Evolutionary conservation across 2,329 filamentous ascomycete species (phyloP).

Genomic region (Xylariaceae sp.): DNA sequence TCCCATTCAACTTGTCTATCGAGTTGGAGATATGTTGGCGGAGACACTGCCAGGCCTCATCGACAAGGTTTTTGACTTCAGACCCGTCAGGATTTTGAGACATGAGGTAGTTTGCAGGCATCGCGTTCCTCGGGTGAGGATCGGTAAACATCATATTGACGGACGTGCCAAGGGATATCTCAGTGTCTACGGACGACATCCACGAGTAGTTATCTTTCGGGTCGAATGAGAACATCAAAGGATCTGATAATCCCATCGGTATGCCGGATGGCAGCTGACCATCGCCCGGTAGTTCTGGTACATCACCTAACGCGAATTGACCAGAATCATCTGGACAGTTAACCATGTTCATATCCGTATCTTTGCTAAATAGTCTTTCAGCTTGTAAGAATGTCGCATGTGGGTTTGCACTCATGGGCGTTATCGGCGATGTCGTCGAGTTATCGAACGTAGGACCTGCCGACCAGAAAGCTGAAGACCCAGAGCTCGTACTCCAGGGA

Average conservation of each 20-base stretch:
- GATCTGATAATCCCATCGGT: constrained; percentile 31
- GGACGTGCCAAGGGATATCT: constrained; percentile 33
- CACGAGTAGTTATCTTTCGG: constrained; percentile 30
- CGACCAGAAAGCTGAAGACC: constrained; percentile 35
- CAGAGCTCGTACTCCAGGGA: constrained; percentile 34
- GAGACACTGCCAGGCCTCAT: constrained; percentile 42
- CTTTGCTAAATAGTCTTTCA: constrained; percentile 27
- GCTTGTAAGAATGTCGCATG: constrained; percentile 18
- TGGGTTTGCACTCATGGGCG: constrained; percentile 33
- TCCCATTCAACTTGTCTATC: constrained; percentile 37
- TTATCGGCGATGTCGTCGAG: constrained; percentile 43
- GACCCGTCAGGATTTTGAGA: constrained; percentile 21
- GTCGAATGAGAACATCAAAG: constrained; percentile 35
- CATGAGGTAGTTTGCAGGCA: constrained; percentile 19
- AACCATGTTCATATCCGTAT: constrained; percentile 19
- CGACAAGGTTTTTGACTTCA: constrained; percentile 39
- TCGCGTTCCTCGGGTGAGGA: constrained; percentile 17
- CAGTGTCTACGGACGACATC: constrained; percentile 30
- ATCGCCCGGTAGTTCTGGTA: constrained; percentile 43
- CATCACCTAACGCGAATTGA: constrained; percentile 26
- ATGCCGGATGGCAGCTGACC: constrained; percentile 33
- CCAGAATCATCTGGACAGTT: constrained; percentile 26
- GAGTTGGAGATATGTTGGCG: constrained; percentile 44
- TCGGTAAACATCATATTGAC: constrained; percentile 37
- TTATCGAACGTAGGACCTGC: constrained; percentile 40